Conservation (phyloP, 257 asterid species). For the Paraleonurus japonicus region DNA sequence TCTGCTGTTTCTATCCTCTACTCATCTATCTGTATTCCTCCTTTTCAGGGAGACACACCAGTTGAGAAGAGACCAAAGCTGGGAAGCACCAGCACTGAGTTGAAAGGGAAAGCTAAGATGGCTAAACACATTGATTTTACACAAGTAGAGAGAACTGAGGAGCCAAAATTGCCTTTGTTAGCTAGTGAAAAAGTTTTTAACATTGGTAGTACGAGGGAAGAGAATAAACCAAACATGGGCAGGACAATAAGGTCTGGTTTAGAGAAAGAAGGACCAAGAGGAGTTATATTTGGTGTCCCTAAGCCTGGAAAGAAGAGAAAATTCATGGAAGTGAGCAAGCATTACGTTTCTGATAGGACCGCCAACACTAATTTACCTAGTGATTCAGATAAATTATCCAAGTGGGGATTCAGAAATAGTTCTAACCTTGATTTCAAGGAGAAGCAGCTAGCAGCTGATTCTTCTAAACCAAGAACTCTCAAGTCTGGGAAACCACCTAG, state of each 20-base stretch:
- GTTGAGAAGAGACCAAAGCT: slow-evolving; percentile 68
- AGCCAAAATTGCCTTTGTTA: slow-evolving; percentile 55
- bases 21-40: slow-evolving; percentile 14
- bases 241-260: slow-evolving; percentile 71
- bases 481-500: slow-evolving; percentile 68
- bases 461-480: slow-evolving; percentile 43
- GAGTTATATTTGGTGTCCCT: slow-evolving; percentile 86
- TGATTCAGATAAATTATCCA: slow-evolving; percentile 60
- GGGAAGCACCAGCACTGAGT: slow-evolving; percentile 45
- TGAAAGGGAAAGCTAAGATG: slow-evolving; percentile 51
- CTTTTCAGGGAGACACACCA: slow-evolving; percentile 83
- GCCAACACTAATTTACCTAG: slow-evolving; percentile 42
- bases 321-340: slow-evolving; percentile 96
- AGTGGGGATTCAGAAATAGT: slow-evolving; percentile 48
- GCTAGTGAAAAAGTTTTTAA: slow-evolving; percentile 58
- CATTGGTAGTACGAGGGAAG: slow-evolving; percentile 58
- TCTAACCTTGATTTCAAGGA: slow-evolving; percentile 60
- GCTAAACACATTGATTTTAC: slow-evolving; percentile 37
- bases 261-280: slow-evolving; percentile 75
- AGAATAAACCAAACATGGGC: slow-evolving; percentile 46
- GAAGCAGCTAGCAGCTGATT: slow-evolving; percentile 53
- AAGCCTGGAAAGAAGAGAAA: slow-evolving; percentile 93
- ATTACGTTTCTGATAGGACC: slow-evolving; percentile 62
- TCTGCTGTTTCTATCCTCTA: slow-evolving; percentile 2
- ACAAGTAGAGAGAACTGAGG: slow-evolving; percentile 43